phyloP scores from a whole-genome alignment of 495 filamentous ascomycete genomes.

The Hyaloscypha variabilis region DNA sequence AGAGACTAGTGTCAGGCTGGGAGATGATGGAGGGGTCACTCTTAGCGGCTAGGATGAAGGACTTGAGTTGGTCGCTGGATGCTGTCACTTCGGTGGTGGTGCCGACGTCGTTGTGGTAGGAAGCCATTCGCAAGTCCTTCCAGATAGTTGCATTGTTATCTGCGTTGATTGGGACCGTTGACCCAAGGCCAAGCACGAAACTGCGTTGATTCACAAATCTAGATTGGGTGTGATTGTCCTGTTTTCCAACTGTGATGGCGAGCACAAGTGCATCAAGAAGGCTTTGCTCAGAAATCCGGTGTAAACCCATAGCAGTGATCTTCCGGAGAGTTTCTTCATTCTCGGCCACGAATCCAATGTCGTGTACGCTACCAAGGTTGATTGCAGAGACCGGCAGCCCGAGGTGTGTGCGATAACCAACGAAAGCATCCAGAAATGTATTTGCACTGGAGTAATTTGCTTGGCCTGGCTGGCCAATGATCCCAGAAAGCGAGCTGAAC shows the following conservation, averaged over 20 bases:
- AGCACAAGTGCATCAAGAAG: neutral
- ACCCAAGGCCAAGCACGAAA: slow-evolving; percentile 21
- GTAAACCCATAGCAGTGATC: neutral
- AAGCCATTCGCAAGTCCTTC: slow-evolving; percentile 32
- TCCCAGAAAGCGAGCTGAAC: slow-evolving; percentile 61
- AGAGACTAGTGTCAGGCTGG: neutral
- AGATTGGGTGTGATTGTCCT: too few relatives aligned
- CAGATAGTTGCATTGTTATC: slow-evolving; percentile 22
- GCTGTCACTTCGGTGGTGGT: slow-evolving; percentile 2
- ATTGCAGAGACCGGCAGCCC: slow-evolving; percentile 52
- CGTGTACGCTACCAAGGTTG: slow-evolving; percentile 47
- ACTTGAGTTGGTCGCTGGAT: slow-evolving; percentile 27
- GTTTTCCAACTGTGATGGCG: neutral
- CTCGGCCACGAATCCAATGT: slow-evolving; percentile 32
- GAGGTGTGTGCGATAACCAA: slow-evolving; percentile 43
- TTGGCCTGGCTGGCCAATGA: slow-evolving; percentile 60
- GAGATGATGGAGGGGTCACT: slow-evolving; percentile 29
- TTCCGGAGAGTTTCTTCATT: neutral
- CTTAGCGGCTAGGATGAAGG: slow-evolving; percentile 20
- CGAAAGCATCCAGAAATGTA: slow-evolving; percentile 58
- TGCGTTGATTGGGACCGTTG: slow-evolving; percentile 23
- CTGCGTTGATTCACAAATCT: too few relatives aligned
- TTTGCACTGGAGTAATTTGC: slow-evolving; percentile 66
- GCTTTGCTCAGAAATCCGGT: neutral
- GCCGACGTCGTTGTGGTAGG: slow-evolving; percentile 29